Evolutionary conservation across 345 rosid genomes (phyloP), one percentile per base, ranked within the genome.

Genomic region (Zanthoxylum bungeanum): DNA sequence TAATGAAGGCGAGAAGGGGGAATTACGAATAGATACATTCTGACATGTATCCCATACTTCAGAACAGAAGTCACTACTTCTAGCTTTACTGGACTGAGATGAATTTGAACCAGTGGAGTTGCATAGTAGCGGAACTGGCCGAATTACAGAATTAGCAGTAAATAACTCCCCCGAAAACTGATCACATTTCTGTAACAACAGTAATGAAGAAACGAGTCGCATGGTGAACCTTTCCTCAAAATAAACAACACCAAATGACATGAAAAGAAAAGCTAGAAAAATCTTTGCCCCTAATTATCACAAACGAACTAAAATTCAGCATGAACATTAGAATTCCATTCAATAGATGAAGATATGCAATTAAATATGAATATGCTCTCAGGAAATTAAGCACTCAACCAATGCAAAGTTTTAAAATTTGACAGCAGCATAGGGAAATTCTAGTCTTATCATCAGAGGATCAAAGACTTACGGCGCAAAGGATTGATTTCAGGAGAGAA

Each of bases 1-100:
- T 50, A 90, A 73, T 12, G 86, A 84, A 70, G 97, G 85, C 14
- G 91, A 86, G 72, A 92, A 95, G 25, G 93, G 97, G 27, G 98
- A 92, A 73, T 84, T 83, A 1, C 53, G 27, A 25, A 92, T 68
- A 9, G 96, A 86, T 22, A 81, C 85, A 73, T 85, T 87, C 73
- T 72, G 77, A 79, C 99, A 95, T 40, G 96, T 84, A 74, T 87
- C 89, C 99, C 99, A 95, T 72, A 91, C 87, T 73, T 83, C 57
- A 39, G 96, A 85, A 83, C 99, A 95, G 74, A 84, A 95, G 73
- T 88, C 80, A n/a, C 59, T 71, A 7, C 68, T 72, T 70, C 9
- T 0, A 30, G 78, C 84, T 81, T 76, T 81, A 71, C 62, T 73
- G 60, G 91, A 82, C 70, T 85, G 88, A 30, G 91, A 79, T 71